Percentiles rank a stretch among this genome's conserved stretches.
These are phyloP conservation scores for Podila verticillata DNA, from an alignment of 192 early-diverging fungal species.

Conservation along the genomic window DNA sequence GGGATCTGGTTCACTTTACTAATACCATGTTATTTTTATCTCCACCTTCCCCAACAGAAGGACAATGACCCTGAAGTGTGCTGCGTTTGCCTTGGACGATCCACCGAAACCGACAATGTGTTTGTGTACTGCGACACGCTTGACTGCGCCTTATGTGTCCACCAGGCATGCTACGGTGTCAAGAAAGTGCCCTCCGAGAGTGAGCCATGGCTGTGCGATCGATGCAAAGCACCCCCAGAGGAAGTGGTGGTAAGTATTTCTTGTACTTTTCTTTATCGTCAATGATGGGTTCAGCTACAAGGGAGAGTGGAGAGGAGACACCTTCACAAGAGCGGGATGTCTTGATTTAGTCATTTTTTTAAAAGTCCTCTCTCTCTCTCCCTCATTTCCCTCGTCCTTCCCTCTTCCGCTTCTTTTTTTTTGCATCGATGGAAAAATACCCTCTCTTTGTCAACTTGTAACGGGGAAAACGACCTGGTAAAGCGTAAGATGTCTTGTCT, in stretches of 20 bases:
- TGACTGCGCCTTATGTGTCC: constrained; percentile 30
- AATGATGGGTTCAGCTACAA: no score
- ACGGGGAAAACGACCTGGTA: no score
- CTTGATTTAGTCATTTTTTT: no score
- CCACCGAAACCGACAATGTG: constrained; percentile 55
- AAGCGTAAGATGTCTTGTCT: no score
- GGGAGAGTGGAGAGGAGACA: no score
- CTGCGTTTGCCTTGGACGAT: constrained; percentile 60
- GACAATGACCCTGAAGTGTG: constrained; percentile 62
- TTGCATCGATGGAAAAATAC: no score
- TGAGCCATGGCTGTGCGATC: constrained; percentile 58
- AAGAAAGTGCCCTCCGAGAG: constrained; percentile 41
- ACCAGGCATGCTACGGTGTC: constrained; percentile 55
- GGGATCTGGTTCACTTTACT: no score
- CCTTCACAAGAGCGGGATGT: background rate
- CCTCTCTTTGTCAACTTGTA: no score
- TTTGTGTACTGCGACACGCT: constrained; percentile 65
- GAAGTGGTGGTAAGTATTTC: constrained; percentile 50
- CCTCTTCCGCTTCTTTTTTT: no score
- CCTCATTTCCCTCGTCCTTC: no score
- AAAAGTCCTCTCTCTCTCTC: no score
- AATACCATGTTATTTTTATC: background rate
- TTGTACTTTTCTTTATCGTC: constrained; percentile 3
- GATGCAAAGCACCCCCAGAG: constrained; percentile 50
- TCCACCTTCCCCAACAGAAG: constrained; percentile 48